These are phyloP conservation scores for Candida germanica DNA, from an alignment of 805 yeast genomes.

Conservation along the genomic window DNA sequence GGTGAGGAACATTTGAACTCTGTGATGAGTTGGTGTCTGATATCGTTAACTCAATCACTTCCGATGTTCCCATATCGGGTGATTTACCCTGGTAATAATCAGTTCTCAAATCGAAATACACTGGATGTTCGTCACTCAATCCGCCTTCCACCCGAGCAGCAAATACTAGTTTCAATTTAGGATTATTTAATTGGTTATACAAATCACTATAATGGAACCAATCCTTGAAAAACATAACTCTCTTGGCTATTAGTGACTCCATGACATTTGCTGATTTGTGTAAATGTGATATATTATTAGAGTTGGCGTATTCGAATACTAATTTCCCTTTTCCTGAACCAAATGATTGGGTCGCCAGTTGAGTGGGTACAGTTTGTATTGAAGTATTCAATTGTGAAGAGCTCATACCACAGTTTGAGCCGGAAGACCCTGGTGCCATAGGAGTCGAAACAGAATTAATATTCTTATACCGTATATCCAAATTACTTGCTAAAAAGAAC, in stretches of 20 bases:
- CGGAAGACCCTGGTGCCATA: neutral
- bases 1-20: too few relatives aligned
- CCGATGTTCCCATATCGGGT: too few relatives aligned
- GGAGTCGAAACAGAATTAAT: neutral
- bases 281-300: neutral
- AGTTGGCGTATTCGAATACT: slow-evolving; percentile 9
- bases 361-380: neutral
- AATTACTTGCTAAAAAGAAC: slow-evolving; percentile 27
- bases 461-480: slow-evolving; percentile 26
- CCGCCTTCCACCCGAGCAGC: slow-evolving; percentile 3
- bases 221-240: slow-evolving; percentile 33
- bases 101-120: slow-evolving; percentile 2
- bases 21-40: too few relatives aligned
- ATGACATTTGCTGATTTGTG: slow-evolving; percentile 2
- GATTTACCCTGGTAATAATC: neutral
- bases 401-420: slow-evolving; percentile 1
- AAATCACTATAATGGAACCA: slow-evolving; percentile 24
- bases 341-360: neutral
- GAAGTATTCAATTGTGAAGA: neutral
- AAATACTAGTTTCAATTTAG: slow-evolving; percentile 5
- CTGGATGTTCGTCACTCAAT: neutral
- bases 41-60: too few relatives aligned
- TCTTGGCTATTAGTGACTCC: slow-evolving; percentile 20
- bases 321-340: slow-evolving; percentile 6
- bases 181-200: neutral